Conservation (phyloP, 2,329 filamentous ascomycete genomes). For the Graphiopsis chlorocephala region DNA sequence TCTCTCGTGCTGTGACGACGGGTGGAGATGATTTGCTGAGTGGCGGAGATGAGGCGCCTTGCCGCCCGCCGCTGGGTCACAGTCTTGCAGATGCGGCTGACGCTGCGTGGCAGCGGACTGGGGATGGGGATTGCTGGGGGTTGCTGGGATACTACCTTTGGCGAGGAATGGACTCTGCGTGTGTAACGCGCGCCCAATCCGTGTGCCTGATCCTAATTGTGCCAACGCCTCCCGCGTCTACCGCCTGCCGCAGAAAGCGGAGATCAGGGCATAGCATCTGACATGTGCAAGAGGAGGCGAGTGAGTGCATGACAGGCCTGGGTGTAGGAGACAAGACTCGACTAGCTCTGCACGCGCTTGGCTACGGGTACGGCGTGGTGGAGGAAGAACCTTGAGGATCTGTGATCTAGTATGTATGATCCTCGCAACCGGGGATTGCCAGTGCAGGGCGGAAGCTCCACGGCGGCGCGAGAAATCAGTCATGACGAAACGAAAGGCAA, state of each 20-base stretch:
- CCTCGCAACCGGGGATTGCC: conserved; percentile 3
- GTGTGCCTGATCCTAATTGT: conserved; percentile 5
- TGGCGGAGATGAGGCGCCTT: conserved; percentile 12
- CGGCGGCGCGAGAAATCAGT: background rate
- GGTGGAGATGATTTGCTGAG: conserved; percentile 6
- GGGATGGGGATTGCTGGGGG: background rate
- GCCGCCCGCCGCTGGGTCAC: conserved; percentile 11
- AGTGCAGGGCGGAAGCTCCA: background rate
- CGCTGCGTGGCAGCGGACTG: background rate
- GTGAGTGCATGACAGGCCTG: background rate
- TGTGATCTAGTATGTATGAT: conserved; percentile 7
- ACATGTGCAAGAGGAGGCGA: conserved; percentile 14
- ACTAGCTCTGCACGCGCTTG: background rate
- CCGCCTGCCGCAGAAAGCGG: background rate
- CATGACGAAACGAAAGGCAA: conserved; percentile 9
- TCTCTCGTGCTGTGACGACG: conserved; percentile 13
- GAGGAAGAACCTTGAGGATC: conserved; percentile 1
- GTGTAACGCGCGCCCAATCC: background rate
- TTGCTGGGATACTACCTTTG: conserved; percentile 11
- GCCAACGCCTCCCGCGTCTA: background rate
- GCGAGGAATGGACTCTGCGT: background rate
- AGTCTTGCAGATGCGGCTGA: conserved; percentile 14
- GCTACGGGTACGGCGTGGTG: conserved; percentile 1
- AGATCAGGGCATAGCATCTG: conserved; percentile 10
- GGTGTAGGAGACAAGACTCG: background rate